Evolutionary conservation across 2,329 filamentous ascomycete species (phyloP), one percentile per base, ranked within the genome.

Genomic region (Huntiella decipiens): DNA sequence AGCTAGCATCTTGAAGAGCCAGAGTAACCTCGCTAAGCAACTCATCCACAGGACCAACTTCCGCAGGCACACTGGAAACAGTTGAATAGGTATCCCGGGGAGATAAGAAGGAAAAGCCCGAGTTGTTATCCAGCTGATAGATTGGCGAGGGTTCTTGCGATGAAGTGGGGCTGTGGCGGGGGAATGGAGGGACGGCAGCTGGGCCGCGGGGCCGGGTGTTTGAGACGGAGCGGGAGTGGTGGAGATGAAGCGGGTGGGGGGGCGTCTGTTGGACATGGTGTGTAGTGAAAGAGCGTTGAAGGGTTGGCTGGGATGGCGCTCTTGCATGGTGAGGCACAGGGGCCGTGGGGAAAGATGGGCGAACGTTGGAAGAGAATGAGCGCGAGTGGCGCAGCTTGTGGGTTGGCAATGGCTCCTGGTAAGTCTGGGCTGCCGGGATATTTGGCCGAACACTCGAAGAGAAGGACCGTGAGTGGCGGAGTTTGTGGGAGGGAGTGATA

Each of bases 11-110:
- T 11, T 49, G 44, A 36, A 49, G 34, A 5, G 47, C 44, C 34
- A 49, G 43, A 11, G 47, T 44, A 19, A 49, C 47, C 19, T 49
- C 47, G 13, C 46, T 44, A 13, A 49, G 34, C 28, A 49, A 41
- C 16, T 45, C 44, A n/a, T 49, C 47, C 5, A 49, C 47, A 6
- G 43, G 34, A 5, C 35, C 32, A n/a, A 35, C 46, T 22, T n/a
- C 11, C 17, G 28, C n/a, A 17, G 11, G 28, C 33, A 32, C 31
- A n/a, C 31, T 17, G n/a, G 11, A 12, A 33, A 38, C 7, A 43
- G 32, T 13, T 32, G 28, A 13, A 40, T 15, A 11, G 44, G 39
- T 6, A 36, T 38, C 44, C 46, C 15, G 11, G 33, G 38, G 33
- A 19, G 38, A 33, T 43, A 39, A 28, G 46, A 44, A 5, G 46